Base-by-base conservation (phyloP, 441 rosid species). In the Erodium texanum region DNA sequence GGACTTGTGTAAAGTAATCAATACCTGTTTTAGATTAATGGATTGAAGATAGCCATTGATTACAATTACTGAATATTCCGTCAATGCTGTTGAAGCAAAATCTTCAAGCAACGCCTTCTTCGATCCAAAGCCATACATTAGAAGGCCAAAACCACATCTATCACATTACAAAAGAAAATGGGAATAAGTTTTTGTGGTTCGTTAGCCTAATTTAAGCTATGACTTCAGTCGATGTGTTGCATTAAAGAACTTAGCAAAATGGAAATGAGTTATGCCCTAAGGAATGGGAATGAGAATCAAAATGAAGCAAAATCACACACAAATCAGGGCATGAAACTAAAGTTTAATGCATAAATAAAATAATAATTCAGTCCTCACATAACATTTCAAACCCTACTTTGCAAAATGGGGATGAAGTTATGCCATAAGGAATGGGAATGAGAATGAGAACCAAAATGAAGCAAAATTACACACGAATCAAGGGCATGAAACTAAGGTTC, bases 91-190 rank as follows among this genome's bases (percentile, higher is more conserved):
- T 48, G 96, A 91, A 73, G 96, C 97, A 80, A 94, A 94, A 79
- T 94, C 92, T 79, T 94, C 96, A 62, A 91, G 27, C 56, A 87
- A 75, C 18, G 81, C 77, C 75, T 85, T 93, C 78, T 93, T 93
- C 20, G 93, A 93, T 75, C 99, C 99, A 80, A 94, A 91, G 6
- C 99, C 99, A 69, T 88, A 89, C 89, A 86, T 84, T 62, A 89
- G 77, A 78, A 91, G 90, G 76, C 97, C 96, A 81, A 91, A 89
- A 68, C 96, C 97, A 70, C 89, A 87, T 88, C 97, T 89, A 67
- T 22, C 62, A 75, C 56, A n/a, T 48, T 48, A 14, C 16, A 48
- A 48, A 36, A 62, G 54, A 22, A 63, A 18, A 24, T 43, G 23
- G 8, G 62, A 15, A 27, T 8, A 63, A 65, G 4, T 15, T 48